A percentile compares a stretch with the other conserved stretches of the same genome.
phyloP scores from a whole-genome alignment of 2,329 filamentous ascomycete species.

The Colletotrichum abscissum region DNA sequence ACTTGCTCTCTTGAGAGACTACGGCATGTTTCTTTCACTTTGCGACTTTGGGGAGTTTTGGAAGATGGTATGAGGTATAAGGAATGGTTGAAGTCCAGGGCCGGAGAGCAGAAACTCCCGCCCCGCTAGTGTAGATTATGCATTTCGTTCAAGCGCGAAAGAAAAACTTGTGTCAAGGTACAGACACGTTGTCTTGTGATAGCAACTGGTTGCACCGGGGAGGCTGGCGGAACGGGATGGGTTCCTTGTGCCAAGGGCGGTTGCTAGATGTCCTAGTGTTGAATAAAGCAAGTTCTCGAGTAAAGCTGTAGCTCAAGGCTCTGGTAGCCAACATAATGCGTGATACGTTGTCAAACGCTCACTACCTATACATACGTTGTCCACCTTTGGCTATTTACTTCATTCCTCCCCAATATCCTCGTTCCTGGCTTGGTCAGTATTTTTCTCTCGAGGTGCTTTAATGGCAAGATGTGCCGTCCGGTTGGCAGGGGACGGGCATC shows the following conservation, averaged over 20 bases:
- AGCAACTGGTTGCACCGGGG: background rate
- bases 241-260: background rate
- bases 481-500: background rate
- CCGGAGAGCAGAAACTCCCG: background rate
- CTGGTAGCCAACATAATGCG: background rate
- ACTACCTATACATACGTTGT: background rate
- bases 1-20: slow-evolving; percentile 73
- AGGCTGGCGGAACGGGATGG: background rate
- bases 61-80: background rate
- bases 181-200: background rate
- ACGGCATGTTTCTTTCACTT: background rate
- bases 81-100: background rate
- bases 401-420: slow-evolving; percentile 35
- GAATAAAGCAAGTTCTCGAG: slow-evolving; percentile 32
- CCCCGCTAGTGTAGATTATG: slow-evolving; percentile 13
- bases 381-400: background rate
- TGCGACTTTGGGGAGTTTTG: background rate
- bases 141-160: background rate
- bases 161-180: background rate
- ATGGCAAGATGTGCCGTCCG: too few species aligned
- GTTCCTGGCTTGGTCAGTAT: slow-evolving; percentile 10
- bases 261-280: slow-evolving; percentile 25
- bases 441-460: background rate
- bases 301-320: background rate
- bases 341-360: background rate